phyloP scores from a whole-genome alignment of 176 grass and related monocot species.

The Pontederia paniculata region DNA sequence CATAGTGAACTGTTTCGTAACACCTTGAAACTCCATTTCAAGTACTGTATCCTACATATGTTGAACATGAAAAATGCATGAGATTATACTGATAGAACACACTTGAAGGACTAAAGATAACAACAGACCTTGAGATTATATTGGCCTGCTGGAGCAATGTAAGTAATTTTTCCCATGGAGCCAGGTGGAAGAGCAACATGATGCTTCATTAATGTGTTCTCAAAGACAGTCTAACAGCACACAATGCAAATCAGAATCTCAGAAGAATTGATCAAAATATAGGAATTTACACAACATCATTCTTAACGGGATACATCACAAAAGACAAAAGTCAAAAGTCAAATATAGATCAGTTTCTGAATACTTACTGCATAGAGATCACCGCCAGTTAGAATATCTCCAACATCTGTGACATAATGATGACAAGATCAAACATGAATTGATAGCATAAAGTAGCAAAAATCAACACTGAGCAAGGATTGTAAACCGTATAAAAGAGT shows the following conservation, averaged over 20 bases:
- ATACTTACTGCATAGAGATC: slow-evolving; percentile 67
- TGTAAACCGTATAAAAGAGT: too few species aligned
- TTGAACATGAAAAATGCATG: slow-evolving; percentile 6
- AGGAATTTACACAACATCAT: not conserved
- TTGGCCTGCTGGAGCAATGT: slow-evolving; percentile 56
- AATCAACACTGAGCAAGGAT: too few species aligned
- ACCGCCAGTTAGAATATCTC: slow-evolving; percentile 58
- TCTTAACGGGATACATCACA: not conserved
- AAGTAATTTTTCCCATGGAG: slow-evolving; percentile 69
- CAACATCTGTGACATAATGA: slow-evolving; percentile 30
- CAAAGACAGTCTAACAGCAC: slow-evolving; percentile 44
- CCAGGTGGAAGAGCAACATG: slow-evolving; percentile 73
- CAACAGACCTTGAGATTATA: slow-evolving; percentile 55
- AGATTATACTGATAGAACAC: not conserved
- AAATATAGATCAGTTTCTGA: not conserved
- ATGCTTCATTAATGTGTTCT: slow-evolving; percentile 76
- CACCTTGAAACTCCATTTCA: slow-evolving; percentile 73
- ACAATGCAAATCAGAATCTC: slow-evolving; percentile 13
- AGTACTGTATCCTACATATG: slow-evolving; percentile 54
- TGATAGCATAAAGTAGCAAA: too few species aligned
- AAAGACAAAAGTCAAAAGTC: slow-evolving; percentile 2
- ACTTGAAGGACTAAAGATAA: not conserved
- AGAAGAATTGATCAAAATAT: not conserved
- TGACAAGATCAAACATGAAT: too few species aligned
- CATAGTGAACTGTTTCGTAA: slow-evolving; percentile 69